Evolutionary conservation across 257 asterid genomes (phyloP).

Genomic region (Solanum corneliomulleri): DNA sequence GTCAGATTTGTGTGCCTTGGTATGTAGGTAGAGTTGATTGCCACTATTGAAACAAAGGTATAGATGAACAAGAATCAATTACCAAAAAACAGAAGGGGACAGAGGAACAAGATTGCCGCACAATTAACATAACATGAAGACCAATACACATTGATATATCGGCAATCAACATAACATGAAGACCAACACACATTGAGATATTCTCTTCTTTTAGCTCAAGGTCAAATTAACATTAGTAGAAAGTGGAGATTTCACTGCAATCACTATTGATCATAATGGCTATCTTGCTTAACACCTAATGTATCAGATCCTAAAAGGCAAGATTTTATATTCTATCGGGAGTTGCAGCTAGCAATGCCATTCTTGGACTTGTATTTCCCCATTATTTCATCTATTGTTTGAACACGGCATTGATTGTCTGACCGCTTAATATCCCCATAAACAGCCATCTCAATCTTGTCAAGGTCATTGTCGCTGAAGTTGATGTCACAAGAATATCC

Average conservation of each 20-base stretch:
- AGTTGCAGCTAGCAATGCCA: slow-evolving; percentile 29
- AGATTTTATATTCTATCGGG: slow-evolving; percentile 8
- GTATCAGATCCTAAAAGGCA: not conserved
- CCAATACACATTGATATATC: not conserved
- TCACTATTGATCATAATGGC: not conserved
- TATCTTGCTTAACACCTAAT: not conserved
- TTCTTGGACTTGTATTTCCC: slow-evolving; percentile 33
- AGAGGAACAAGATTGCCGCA: not conserved
- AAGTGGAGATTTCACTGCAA: not conserved
- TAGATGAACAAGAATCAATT: not conserved
- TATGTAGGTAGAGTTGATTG: not conserved
- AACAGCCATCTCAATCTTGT: slow-evolving; percentile 61
- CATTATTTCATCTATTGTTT: slow-evolving; percentile 29
- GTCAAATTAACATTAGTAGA: not conserved
- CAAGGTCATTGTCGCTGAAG: slow-evolving; percentile 48
- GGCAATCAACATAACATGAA: not conserved
- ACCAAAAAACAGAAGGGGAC: not conserved
- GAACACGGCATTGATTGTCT: slow-evolving; percentile 22
- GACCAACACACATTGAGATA: not conserved
- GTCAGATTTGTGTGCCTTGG: not conserved
- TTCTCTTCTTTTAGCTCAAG: not conserved
- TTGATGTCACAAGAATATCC: slow-evolving; percentile 63
- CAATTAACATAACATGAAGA: not conserved
- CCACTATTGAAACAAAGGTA: not conserved
- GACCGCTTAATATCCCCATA: slow-evolving; percentile 36